These are phyloP conservation scores for Colletotrichum karsti DNA, from an alignment of 2,329 filamentous ascomycete genomes.

Conservation along the genomic window DNA sequence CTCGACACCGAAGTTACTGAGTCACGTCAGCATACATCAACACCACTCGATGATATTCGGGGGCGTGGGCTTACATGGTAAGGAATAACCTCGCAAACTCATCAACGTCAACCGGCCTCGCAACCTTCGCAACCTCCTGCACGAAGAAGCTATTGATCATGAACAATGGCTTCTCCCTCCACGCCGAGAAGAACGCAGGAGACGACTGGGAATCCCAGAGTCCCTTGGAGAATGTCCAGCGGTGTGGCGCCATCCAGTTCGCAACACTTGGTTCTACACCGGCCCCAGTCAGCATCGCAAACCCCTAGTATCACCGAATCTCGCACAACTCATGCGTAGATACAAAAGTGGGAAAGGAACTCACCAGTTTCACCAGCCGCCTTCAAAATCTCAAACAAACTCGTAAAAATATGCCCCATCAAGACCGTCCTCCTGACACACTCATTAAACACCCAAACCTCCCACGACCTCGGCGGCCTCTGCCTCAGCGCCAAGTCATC, in stretches of 20 bases:
- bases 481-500: slow-evolving; percentile 36
- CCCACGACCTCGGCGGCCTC: slow-evolving; percentile 50
- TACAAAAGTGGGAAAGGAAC: slow-evolving; percentile 24
- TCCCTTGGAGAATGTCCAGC: slow-evolving; percentile 49
- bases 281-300: background rate
- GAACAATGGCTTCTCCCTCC: slow-evolving; percentile 52
- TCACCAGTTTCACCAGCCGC: slow-evolving; percentile 25
- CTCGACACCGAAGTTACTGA: slow-evolving; percentile 26
- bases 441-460: slow-evolving; percentile 55
- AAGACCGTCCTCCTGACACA: slow-evolving; percentile 48
- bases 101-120: slow-evolving; percentile 45
- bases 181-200: slow-evolving; percentile 51
- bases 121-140: slow-evolving; percentile 46
- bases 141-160: slow-evolving; percentile 43
- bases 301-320: background rate
- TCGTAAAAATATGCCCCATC: slow-evolving; percentile 41
- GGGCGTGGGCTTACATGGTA: slow-evolving; percentile 41
- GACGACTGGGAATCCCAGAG: slow-evolving; percentile 53
- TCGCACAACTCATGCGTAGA: background rate
- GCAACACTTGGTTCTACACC: slow-evolving; percentile 12
- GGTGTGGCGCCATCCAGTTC: slow-evolving; percentile 31
- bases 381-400: slow-evolving; percentile 44
- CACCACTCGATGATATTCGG: accelerated
- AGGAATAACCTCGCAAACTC: slow-evolving; percentile 49
- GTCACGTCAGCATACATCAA: background rate